A percentile compares a stretch with the other conserved stretches of the same genome.
Conservation (phyloP, 164 flowering plant genomes). For the Umbellularia californica region DNA sequence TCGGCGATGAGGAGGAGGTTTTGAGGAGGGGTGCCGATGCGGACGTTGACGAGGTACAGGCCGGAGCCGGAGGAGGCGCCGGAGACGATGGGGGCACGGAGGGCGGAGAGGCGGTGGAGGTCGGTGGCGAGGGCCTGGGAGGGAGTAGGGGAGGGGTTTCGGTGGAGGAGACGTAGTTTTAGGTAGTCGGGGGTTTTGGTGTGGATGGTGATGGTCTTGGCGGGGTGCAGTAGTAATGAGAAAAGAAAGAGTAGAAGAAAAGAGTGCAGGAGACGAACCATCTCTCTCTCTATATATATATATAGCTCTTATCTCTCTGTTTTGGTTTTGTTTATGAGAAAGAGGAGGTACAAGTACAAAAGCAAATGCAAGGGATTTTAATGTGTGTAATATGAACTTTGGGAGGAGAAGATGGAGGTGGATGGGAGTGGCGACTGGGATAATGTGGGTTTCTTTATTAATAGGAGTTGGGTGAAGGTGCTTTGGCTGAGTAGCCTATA, state of each 20-base stretch:
- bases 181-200: background rate
- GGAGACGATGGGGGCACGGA: conserved; percentile 19
- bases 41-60: conserved; percentile 39
- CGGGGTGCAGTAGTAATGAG: background rate
- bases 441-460: too few species aligned
- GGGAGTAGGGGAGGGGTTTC: background rate
- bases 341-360: too few species aligned
- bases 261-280: background rate
- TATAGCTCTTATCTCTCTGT: too few species aligned
- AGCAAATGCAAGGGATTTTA: too few species aligned
- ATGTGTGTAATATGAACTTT: too few species aligned
- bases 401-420: too few species aligned
- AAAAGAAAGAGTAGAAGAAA: background rate
- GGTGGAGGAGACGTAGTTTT: conserved; percentile 1
- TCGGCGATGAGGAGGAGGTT: conserved; percentile 65
- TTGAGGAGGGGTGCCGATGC: conserved; percentile 69
- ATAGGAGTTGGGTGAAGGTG: too few species aligned
- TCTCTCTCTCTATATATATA: too few species aligned
- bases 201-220: background rate
- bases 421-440: too few species aligned
- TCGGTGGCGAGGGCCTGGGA: background rate
- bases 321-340: too few species aligned
- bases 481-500: too few species aligned
- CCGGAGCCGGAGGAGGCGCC: conserved; percentile 30
- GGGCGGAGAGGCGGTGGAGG: conserved; percentile 6